Base-by-base conservation (phyloP, 768 basidiomycete genomes). In the Lyophyllum shimeji region DNA sequence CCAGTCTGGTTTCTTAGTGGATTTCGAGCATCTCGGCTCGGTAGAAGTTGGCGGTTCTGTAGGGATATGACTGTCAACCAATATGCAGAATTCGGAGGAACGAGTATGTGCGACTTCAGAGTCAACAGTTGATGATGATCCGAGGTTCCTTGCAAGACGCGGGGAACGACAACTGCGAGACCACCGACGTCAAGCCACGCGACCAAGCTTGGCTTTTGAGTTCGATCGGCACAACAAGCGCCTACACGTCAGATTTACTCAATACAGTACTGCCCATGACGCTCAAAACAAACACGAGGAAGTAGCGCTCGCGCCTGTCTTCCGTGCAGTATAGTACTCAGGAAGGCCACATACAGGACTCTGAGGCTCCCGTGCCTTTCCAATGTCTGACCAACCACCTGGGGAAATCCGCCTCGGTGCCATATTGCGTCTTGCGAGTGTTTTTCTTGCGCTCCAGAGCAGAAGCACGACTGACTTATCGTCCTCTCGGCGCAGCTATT, bases 401-500 rank as follows among this genome's bases (percentile, higher is more conserved):
- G 39, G 17, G 9, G 4, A 9, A n/a, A 3, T 40, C 5, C n/a
- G 17, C 6, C 5, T 40, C 29, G 17, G 2, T 13, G 3, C 3
- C 17, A 7, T 46, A 7, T 18, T 46, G 17, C 17, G 46, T 29
- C 46, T 46, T 27, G 46, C 29, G 46, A 46, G 46, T 46, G 15
- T 9, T n/a, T 27, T 27, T 39, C 9, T 40, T 37, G 4, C 43
- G 43, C 6, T 37, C 34, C 15, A 8, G 6, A 17, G 34, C 6
- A 6, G 34, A 17, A 17, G 34, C 8, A 11, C 34, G 15, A 21
- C 24, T 24, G 25, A 23, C 45, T 12, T 12, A 25, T 15, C 13
- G 12, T 5, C 20, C 11, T 37, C 12, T 43, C 1, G 27, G n/a
- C 33, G n/a, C 21, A 62, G 61, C 3, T 60, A 20, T n/a, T 56